Evolutionary conservation across 2,329 filamentous ascomycete genomes (phyloP).

Genomic region (Cercospora beticola): DNA sequence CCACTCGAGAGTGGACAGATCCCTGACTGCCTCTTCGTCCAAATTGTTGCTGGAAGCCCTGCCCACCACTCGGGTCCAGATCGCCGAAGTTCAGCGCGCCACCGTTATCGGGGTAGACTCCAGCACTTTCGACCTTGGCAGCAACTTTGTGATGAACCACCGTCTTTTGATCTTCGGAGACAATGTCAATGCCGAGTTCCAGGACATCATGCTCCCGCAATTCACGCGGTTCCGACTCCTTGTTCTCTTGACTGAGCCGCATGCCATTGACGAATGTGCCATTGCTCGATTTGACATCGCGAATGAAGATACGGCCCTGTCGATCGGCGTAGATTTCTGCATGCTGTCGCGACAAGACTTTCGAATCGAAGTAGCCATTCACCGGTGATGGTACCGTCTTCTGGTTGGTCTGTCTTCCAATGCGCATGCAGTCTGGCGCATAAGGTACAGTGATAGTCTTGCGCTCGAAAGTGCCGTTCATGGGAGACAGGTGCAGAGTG

Average conservation of each 20-base stretch:
- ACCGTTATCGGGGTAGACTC: slow-evolving; percentile 70
- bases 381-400: slow-evolving; percentile 87
- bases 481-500: slow-evolving; percentile 79
- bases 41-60: slow-evolving; percentile 66
- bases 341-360: slow-evolving; percentile 92
- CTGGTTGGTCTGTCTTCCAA: slow-evolving; percentile 94
- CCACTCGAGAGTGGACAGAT: slow-evolving; percentile 59
- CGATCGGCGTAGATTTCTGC: slow-evolving; percentile 92
- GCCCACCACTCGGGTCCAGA: slow-evolving; percentile 73
- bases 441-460: slow-evolving; percentile 95
- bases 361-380: slow-evolving; percentile 97
- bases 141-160: slow-evolving; percentile 98
- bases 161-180: slow-evolving; percentile 97
- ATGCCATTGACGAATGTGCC: slow-evolving; percentile 96
- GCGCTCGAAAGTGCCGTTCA: slow-evolving; percentile 95
- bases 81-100: slow-evolving; percentile 91
- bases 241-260: slow-evolving; percentile 86
- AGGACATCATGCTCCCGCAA: slow-evolving; percentile 87
- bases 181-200: slow-evolving; percentile 96
- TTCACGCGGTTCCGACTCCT: slow-evolving; percentile 94
- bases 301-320: slow-evolving; percentile 77
- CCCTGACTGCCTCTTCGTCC: slow-evolving; percentile 54
- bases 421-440: slow-evolving; percentile 87
- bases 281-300: slow-evolving; percentile 97
- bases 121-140: slow-evolving; percentile 93